A percentile compares a stretch with the other conserved stretches of the same genome.
Conservation (phyloP, 1,284 basidiomycete species). For the Ustilago sp. region DNA sequence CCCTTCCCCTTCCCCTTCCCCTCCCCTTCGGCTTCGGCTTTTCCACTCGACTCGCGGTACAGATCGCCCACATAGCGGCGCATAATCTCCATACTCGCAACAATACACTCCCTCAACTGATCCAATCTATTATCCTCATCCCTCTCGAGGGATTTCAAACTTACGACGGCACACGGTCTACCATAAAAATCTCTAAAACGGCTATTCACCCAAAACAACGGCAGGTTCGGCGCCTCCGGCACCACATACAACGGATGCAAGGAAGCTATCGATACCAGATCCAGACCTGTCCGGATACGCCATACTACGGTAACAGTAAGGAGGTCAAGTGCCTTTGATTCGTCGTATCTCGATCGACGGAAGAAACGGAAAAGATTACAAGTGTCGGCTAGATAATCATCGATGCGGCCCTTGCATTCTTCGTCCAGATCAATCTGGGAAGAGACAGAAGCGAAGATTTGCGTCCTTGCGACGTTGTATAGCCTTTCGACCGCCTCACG, state of each 20-base stretch:
- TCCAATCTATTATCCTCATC: constrained; percentile 57
- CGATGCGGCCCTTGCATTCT: constrained; percentile 32
- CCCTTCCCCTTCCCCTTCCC: not conserved
- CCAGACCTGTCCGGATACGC: constrained; percentile 61
- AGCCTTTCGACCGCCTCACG: constrained; percentile 21
- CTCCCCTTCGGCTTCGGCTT: constrained; percentile 1
- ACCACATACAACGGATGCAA: constrained; percentile 63
- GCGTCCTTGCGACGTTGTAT: constrained; percentile 25
- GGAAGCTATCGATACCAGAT: constrained; percentile 48
- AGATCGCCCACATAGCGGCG: constrained; percentile 59
- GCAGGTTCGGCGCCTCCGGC: constrained; percentile 51
- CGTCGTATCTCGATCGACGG: constrained; percentile 50
- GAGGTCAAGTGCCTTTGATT: constrained; percentile 40
- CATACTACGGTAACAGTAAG: constrained; percentile 54
- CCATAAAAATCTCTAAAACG: constrained; percentile 60
- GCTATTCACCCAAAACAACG: constrained; percentile 66
- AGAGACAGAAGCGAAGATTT: constrained; percentile 38
- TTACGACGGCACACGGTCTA: constrained; percentile 63
- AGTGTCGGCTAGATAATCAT: constrained; percentile 36
- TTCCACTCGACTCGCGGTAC: constrained; percentile 21
- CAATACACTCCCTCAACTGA: constrained; percentile 66
- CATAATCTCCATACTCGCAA: constrained; percentile 65
- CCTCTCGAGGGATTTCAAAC: constrained; percentile 60
- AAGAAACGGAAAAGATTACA: constrained; percentile 63
- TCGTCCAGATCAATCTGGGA: constrained; percentile 40